Evolutionary conservation across 441 rosid species (phyloP).

Genomic region (Iberis amara): DNA sequence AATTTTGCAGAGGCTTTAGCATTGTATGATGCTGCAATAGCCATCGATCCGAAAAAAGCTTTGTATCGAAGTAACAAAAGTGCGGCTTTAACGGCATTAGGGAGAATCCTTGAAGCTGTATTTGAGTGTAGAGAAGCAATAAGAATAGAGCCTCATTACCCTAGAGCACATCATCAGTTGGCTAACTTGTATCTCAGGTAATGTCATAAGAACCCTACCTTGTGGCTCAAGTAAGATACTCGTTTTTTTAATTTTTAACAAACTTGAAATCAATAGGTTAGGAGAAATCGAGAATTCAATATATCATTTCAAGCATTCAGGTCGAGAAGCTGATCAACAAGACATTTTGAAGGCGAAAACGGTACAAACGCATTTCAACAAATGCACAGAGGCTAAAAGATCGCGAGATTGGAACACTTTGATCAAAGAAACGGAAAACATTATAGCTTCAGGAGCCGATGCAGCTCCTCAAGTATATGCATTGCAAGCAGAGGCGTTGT

Average conservation of each 20-base stretch:
- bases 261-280: conserved; percentile 41
- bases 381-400: conserved; percentile 61
- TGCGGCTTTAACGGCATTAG: conserved; percentile 76
- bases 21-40: conserved; percentile 79
- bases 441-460: conserved; percentile 67
- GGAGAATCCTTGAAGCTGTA: conserved; percentile 73
- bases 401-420: conserved; percentile 65
- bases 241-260: background rate
- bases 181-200: conserved; percentile 77
- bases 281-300: conserved; percentile 77
- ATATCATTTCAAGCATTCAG: conserved; percentile 72
- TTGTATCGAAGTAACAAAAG: conserved; percentile 83
- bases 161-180: conserved; percentile 82
- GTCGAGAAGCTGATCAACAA: conserved; percentile 70
- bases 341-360: conserved; percentile 55
- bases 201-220: conserved; percentile 12
- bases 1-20: conserved; percentile 81
- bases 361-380: conserved; percentile 53
- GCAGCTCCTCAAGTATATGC: conserved; percentile 85
- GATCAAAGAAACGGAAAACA: conserved; percentile 46
- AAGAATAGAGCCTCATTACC: conserved; percentile 73
- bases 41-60: conserved; percentile 78
- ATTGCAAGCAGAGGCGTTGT: conserved; percentile 78
- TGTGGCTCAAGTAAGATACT: background rate
- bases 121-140: conserved; percentile 90